Conservation (phyloP, 495 filamentous ascomycete species). For the Pseudoneurospora amorphoporcata region DNA sequence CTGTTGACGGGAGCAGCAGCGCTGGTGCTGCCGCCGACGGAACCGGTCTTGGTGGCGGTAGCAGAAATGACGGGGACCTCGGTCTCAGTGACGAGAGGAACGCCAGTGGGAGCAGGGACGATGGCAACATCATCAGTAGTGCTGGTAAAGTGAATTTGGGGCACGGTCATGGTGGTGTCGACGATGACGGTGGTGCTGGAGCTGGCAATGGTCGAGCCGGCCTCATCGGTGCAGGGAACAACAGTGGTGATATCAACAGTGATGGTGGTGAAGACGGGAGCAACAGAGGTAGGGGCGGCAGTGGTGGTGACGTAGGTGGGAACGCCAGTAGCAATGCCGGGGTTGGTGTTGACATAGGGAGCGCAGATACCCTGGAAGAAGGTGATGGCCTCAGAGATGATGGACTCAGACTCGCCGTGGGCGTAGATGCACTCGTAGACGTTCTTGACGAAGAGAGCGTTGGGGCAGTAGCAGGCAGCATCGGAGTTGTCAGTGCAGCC, state of each 20-base stretch:
- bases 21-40: slow-evolving; percentile 38
- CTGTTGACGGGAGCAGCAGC: slow-evolving; percentile 30
- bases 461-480: slow-evolving; percentile 76
- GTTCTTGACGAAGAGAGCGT: slow-evolving; percentile 62
- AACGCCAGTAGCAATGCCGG: slow-evolving; percentile 66
- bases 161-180: slow-evolving; percentile 55
- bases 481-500: slow-evolving; percentile 81
- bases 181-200: slow-evolving; percentile 44
- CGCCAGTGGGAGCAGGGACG: slow-evolving; percentile 28
- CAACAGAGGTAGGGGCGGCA: slow-evolving; percentile 33
- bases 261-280: slow-evolving; percentile 50
- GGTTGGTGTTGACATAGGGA: slow-evolving; percentile 61
- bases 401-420: slow-evolving; percentile 55
- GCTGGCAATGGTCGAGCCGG: slow-evolving; percentile 37
- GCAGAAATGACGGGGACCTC: slow-evolving; percentile 12
- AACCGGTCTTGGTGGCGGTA: slow-evolving; percentile 30
- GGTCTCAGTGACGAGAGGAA: slow-evolving; percentile 7
- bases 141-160: slow-evolving; percentile 62
- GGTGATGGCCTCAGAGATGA: slow-evolving; percentile 59
- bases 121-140: slow-evolving; percentile 35
- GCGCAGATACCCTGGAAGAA: slow-evolving; percentile 93
- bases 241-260: slow-evolving; percentile 41
- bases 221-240: slow-evolving; percentile 41
- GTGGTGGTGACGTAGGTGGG: slow-evolving; percentile 49
- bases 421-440: slow-evolving; percentile 74